These are phyloP conservation scores for Corynespora cassiicola DNA, from an alignment of 2,329 filamentous ascomycete species.

Conservation along the genomic window DNA sequence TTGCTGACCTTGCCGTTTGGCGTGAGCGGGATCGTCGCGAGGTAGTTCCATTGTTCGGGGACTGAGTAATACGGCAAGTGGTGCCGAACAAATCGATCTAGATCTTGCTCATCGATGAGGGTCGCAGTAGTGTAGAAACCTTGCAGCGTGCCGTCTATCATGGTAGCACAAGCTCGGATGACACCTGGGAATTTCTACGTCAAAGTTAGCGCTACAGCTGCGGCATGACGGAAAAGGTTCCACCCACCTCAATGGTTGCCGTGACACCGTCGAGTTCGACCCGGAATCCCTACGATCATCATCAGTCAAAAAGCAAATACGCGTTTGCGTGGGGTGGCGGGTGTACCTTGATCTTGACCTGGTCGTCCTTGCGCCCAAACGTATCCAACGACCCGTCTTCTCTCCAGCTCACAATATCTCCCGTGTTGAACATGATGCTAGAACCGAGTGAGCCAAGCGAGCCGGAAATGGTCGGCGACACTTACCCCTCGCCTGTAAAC, in stretches of 20 bases:
- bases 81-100: slow-evolving; percentile 49
- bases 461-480: neutral
- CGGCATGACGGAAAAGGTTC: neutral
- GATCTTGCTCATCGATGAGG: slow-evolving; percentile 28
- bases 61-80: slow-evolving; percentile 62
- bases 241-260: slow-evolving; percentile 28
- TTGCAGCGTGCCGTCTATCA: slow-evolving; percentile 56
- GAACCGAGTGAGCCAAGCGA: neutral
- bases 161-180: slow-evolving; percentile 54
- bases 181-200: slow-evolving; percentile 55
- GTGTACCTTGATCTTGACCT: slow-evolving; percentile 66
- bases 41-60: slow-evolving; percentile 53
- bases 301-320: neutral
- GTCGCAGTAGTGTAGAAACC: slow-evolving; percentile 56
- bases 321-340: too few species aligned
- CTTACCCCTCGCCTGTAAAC: slow-evolving; percentile 60
- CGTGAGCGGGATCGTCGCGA: slow-evolving; percentile 57
- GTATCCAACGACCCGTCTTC: slow-evolving; percentile 61
- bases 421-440: slow-evolving; percentile 64
- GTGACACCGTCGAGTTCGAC: slow-evolving; percentile 67
- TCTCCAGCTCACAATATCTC: slow-evolving; percentile 64
- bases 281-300: slow-evolving; percentile 57
- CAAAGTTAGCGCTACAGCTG: neutral
- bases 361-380: slow-evolving; percentile 65
- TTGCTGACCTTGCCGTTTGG: slow-evolving; percentile 65